Evolutionary conservation across 768 basidiomycete species (phyloP), one percentile per base, ranked within the genome.

Genomic region (Roridomyces roridus): DNA sequence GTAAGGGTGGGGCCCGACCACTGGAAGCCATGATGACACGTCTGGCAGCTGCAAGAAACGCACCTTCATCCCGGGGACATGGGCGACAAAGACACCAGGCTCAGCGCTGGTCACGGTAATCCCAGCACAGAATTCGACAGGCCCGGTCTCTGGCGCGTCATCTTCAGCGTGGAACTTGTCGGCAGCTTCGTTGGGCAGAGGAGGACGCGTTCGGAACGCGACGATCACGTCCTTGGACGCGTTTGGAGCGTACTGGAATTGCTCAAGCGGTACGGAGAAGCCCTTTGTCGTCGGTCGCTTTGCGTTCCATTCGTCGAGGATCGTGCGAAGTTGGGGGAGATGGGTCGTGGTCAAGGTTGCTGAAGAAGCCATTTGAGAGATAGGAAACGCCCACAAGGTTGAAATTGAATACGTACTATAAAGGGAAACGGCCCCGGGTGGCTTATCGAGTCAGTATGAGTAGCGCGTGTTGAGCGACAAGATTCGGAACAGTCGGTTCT

Each of bases 151-250:
- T 20, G 59, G 56, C 24, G 47, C 61, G n/a, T 60, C 55, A 24
- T 50, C 54, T 41, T 62, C 58, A 14, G 48, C 61, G n/a, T 52
- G 48, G 44, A 69, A 68, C 46, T 71, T 68, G 28, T 68, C 62
- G n/a, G 57, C 62, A 7, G 71, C 67, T 57, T 71, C 71, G 43
- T 70, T 57, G 9, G 57, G 62, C 23, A 73, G 66, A 15, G 71
- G 65, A 2, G 73, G 73, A 46, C 73, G 72, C 53, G 73, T 74
- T 43, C 73, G 55, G 48, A 74, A 73, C 56, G 73, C 73, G 60
- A 74, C 72, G 37, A 73, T 56, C 31, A 73, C 68, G 59, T 73
- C 71, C 51, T 73, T 73, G 26, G 45, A 63, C 60, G 34, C 46
- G 53, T 50, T 50, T 35, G 45, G 53, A 42, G 57, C 46, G 26